Percentiles rank a stretch among this genome's conserved stretches.
These are phyloP conservation scores for Gloeostereum incarnatum DNA, from an alignment of 768 basidiomycete species.

Conservation along the genomic window DNA sequence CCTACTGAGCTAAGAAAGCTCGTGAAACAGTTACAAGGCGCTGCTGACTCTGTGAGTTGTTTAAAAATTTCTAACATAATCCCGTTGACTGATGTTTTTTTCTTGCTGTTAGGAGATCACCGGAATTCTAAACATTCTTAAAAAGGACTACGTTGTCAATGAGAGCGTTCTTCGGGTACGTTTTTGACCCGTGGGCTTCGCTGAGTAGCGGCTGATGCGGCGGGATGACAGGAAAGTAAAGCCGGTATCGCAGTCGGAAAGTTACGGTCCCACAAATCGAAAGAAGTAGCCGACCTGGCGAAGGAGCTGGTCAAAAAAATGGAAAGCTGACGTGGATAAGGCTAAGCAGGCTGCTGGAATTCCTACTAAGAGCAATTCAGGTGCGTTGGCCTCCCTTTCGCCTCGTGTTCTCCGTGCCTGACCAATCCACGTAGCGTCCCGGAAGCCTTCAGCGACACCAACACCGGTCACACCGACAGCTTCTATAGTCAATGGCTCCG, in stretches of 20 bases:
- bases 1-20: slow-evolving; percentile 79
- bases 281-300: slow-evolving; percentile 71
- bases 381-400: slow-evolving; percentile 20
- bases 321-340: slow-evolving; percentile 84
- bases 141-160: slow-evolving; percentile 59
- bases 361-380: slow-evolving; percentile 20
- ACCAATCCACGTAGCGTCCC: slow-evolving; percentile 14
- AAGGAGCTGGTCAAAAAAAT: slow-evolving; percentile 89
- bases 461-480: slow-evolving; percentile 21
- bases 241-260: slow-evolving; percentile 90
- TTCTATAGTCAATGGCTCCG: no score
- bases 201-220: slow-evolving; percentile 1
- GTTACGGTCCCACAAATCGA: slow-evolving; percentile 63
- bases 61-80: slow-evolving; percentile 8
- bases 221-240: slow-evolving; percentile 68
- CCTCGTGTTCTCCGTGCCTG: slow-evolving; percentile 1
- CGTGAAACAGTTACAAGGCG: slow-evolving; percentile 71
- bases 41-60: slow-evolving; percentile 2
- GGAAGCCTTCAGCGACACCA: slow-evolving; percentile 27
- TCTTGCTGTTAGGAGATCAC: slow-evolving; percentile 46
- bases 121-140: slow-evolving; percentile 50
- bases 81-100: slow-evolving; percentile 18
- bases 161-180: slow-evolving; percentile 69
- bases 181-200: slow-evolving; percentile 16
- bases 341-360: slow-evolving; percentile 28